A percentile compares a stretch with the other conserved stretches of the same genome.
phyloP scores from a whole-genome alignment of 768 basidiomycete genomes.

The Kwoniella botswanensis region DNA sequence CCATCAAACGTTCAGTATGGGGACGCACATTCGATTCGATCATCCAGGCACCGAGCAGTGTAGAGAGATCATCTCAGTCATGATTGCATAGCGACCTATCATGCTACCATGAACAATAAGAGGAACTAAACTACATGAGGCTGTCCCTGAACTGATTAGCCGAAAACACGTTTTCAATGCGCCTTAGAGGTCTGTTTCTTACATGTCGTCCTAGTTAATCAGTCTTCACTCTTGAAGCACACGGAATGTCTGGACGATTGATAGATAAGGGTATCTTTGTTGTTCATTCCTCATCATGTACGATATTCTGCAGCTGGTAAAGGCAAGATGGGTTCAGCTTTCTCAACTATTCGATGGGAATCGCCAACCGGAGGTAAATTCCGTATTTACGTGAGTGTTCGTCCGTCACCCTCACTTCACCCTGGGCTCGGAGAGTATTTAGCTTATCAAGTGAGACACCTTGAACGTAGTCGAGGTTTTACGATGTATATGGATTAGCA shows the following conservation, averaged over 20 bases:
- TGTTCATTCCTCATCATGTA: too few species aligned
- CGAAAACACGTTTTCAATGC: neutral
- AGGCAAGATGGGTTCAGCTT: slow-evolving; percentile 8
- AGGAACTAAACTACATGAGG: neutral
- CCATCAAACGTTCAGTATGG: too few species aligned
- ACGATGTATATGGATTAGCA: slow-evolving; percentile 20
- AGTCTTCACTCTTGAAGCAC: neutral
- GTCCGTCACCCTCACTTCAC: neutral
- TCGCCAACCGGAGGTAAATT: slow-evolving; percentile 20
- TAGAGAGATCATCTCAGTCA: too few species aligned
- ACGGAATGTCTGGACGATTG: neutral
- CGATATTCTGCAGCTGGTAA: neutral
- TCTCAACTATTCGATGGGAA: slow-evolving; percentile 18
- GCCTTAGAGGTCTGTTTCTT: neutral
- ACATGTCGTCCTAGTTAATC: neutral
- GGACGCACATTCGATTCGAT: too few species aligned
- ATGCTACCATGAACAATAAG: neutral
- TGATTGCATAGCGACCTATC: too few species aligned
- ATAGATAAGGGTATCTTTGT: neutral
- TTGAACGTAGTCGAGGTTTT: slow-evolving; percentile 13
- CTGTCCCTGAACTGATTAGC: neutral
- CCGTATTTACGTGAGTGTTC: slow-evolving; percentile 14
- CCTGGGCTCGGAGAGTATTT: neutral
- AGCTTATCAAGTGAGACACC: slow-evolving; percentile 6
- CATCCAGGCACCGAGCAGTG: too few species aligned